Conservation (phyloP, 2,329 filamentous ascomycete species). For the Aspergillus awamori region DNA sequence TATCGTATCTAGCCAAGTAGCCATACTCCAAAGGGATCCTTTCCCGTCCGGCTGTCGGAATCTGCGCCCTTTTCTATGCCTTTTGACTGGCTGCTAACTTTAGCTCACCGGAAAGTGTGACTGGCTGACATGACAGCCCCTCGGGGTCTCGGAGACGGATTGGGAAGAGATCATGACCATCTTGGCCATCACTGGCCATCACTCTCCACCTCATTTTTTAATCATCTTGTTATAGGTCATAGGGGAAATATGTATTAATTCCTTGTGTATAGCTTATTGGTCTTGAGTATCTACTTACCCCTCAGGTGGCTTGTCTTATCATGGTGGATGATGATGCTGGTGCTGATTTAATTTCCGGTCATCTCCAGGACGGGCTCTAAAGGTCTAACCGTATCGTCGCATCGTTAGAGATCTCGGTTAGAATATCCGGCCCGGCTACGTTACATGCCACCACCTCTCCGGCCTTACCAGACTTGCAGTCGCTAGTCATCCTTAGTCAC, state of each 20-base stretch:
- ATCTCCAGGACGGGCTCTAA: background rate
- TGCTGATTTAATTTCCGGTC: no score
- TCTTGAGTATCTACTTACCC: no score
- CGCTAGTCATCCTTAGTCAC: constrained; percentile 1
- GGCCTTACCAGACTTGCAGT: constrained; percentile 5
- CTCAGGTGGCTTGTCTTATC: no score
- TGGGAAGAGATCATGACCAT: background rate
- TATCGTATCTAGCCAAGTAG: no score
- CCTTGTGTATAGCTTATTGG: no score
- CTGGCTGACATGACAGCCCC: background rate
- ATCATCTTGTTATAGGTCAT: no score
- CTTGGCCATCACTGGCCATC: no score
- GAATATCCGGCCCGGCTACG: constrained; percentile 10
- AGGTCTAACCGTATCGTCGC: constrained; percentile 3
- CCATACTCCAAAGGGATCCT: constrained; percentile 10
- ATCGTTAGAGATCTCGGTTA: constrained; percentile 10
- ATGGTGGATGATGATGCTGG: no score
- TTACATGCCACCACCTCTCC: constrained; percentile 1
- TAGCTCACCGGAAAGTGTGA: background rate
- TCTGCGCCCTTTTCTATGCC: background rate
- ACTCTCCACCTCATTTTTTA: no score
- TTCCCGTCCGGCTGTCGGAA: constrained; percentile 14
- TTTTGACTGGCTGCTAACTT: constrained; percentile 16
- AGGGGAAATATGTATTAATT: no score
- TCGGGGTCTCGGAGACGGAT: background rate